Base-by-base conservation (phyloP, 2,329 filamentous ascomycete species). In the Dendryphion nanum region DNA sequence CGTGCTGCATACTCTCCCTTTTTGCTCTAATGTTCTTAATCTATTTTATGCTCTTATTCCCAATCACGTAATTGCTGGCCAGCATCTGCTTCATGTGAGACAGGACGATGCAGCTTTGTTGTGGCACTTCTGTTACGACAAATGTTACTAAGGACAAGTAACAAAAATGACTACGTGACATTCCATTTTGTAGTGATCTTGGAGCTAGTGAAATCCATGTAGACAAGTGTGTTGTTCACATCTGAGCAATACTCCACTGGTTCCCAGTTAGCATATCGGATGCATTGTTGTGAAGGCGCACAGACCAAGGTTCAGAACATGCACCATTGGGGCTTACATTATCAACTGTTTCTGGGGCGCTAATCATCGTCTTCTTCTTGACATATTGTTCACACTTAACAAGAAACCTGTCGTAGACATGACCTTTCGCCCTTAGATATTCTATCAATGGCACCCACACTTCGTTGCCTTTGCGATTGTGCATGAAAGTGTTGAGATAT, bases 311-410 rank as follows among this genome's bases (percentile, higher is more conserved):
- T 33, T 79, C 69, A 0, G 67, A 66, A 45, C 85, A 89, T 0
- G 85, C 86, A 4, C 86, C 85, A 53, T 89, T 83, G 0, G 85
- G 85, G 26, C 78, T 84, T 15, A 75, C 61, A 0, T 43, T 56
- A 3, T 81, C 75, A 51, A 89, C 89, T 29, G 86, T 78, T 0
- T 72, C 56, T 0, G 75, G 72, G 0, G 57, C 57, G 2, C 57
- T 60, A 0, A 89, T 48, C 0, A 80, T 23, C 1, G 70, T 66
- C 0, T 45, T 69, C 14, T 57, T 71, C 0, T 60, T 51, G 3
- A 55, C 55, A 41, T 66, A 61, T 18, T 57, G 50, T 36, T 63
- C 49, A 20, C 63, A 66, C 30, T 56, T 59, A 6, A 66, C 53
- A 1, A 61, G 61, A 20, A 66, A 57, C 0, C 63, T 61, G 18